Conservation (phyloP, 768 basidiomycete species). For the Lentinus tigrinus region DNA sequence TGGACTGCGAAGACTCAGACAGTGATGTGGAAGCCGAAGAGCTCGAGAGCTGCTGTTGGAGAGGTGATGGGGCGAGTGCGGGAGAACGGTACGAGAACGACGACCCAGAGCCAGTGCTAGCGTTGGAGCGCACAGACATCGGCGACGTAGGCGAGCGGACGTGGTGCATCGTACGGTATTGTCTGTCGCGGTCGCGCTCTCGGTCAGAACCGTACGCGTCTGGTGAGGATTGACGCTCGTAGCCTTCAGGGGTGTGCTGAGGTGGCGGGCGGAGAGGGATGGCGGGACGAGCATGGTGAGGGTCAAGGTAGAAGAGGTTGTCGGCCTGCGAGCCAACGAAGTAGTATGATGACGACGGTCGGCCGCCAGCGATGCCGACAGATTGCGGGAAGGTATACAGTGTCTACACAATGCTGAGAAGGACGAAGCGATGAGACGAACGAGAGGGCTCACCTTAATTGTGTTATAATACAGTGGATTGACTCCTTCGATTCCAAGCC, state of each 20-base stretch:
- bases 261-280: slow-evolving; percentile 64
- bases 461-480: slow-evolving; percentile 94
- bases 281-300: slow-evolving; percentile 75
- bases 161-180: slow-evolving; percentile 22
- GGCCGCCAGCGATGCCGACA: slow-evolving; percentile 94
- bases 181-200: slow-evolving; percentile 19
- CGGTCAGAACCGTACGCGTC: slow-evolving; percentile 24
- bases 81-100: slow-evolving; percentile 58
- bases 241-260: slow-evolving; percentile 6
- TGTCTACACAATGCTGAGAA: slow-evolving; percentile 41
- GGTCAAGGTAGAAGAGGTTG: slow-evolving; percentile 81
- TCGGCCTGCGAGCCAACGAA: slow-evolving; percentile 93
- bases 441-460: slow-evolving; percentile 52
- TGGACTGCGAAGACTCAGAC: slow-evolving; percentile 31
- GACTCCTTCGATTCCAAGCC: slow-evolving; percentile 89
- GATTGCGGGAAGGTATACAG: slow-evolving; percentile 94
- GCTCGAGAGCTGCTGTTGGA: slow-evolving; percentile 61
- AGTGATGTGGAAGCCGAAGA: slow-evolving; percentile 34
- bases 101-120: slow-evolving; percentile 23
- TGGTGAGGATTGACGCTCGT: slow-evolving; percentile 24
- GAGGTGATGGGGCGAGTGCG: slow-evolving; percentile 54
- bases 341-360: slow-evolving; percentile 97
- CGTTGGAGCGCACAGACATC: slow-evolving; percentile 25
- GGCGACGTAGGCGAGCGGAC: slow-evolving; percentile 28
- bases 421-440: not conserved